Base-by-base conservation (phyloP, 2,329 filamentous ascomycete genomes). In the Talaromyces sp. region DNA sequence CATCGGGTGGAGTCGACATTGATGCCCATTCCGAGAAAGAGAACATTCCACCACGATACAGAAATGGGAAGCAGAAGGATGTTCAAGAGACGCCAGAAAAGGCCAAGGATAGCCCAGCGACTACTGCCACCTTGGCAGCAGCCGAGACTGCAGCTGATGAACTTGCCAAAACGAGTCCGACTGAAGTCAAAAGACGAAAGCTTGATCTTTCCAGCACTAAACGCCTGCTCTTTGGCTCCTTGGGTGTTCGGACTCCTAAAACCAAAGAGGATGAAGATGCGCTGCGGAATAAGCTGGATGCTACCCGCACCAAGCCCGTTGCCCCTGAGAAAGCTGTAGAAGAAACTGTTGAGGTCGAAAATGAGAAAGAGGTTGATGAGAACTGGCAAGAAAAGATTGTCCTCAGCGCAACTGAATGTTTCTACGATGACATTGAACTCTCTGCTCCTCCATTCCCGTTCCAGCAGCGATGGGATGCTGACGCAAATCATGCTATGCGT, bases 341-440 rank as follows among this genome's bases (percentile, higher is more conserved):
- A 7, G 66, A 70, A 38, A 72, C 56, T 53, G 38, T 70, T 27
- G 71, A 74, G 10, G 38, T 64, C 63, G 75, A 79, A 17, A 76
- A 80, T 31, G 80, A 85, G 53, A 49, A 49, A 49, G 13, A 29
- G 5, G 83, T 87, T 53, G 78, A 84, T 0, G 84, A 90, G 34
- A 83, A 86, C 25, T 97, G 93, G 93, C 86, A 86, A 69, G 80
- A 86, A 4, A 92, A 88, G 69, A 89, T 97, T 67, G 84, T 81
- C 11, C 87, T 96, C 67, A 85, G 86, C 27, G 93, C 92, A 25
- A 91, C 96, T 0, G 94, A 98, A 75, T 97, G 93, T 77, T 87
- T 88, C 68, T 84, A 91, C n/a, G 69, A 73, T 31, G 68, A 70
- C 8, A 69, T 73, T 17, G 68, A 72, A 36, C 47, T 72, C 0